Evolutionary conservation across 176 grass and related monocot genomes (phyloP).

Genomic region (Oryza coarctata): DNA sequence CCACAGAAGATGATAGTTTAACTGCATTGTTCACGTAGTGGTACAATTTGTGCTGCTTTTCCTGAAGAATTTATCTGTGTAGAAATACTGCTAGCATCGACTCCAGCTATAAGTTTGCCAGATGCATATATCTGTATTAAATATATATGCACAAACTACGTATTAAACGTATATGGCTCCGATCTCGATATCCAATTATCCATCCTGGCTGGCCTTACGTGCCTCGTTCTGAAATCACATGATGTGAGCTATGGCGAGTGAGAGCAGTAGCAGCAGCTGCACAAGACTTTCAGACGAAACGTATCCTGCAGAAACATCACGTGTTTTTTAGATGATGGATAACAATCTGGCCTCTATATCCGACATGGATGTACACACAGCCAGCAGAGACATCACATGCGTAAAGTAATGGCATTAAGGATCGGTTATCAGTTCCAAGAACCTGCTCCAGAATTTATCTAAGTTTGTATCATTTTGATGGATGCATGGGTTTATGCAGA

Average conservation of each 20-base stretch:
- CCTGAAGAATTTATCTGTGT: background rate
- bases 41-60: background rate
- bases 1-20: background rate
- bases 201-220: background rate
- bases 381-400: too few relatives aligned
- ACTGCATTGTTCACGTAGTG: background rate
- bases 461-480: too few relatives aligned
- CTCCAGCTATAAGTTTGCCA: background rate
- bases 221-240: background rate
- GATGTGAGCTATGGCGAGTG: background rate
- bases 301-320: conserved; percentile 11
- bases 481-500: too few relatives aligned
- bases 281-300: background rate
- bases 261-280: background rate
- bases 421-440: background rate
- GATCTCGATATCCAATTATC: too few relatives aligned
- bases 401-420: too few relatives aligned
- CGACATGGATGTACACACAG: too few relatives aligned
- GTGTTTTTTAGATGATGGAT: too few relatives aligned
- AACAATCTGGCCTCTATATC: too few relatives aligned
- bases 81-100: background rate
- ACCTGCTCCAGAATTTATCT: background rate
- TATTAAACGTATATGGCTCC: too few relatives aligned
- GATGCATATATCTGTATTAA: background rate
- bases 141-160: background rate